phyloP scores from a whole-genome alignment of 306 rosid species.

The Medicago ruthenica region DNA sequence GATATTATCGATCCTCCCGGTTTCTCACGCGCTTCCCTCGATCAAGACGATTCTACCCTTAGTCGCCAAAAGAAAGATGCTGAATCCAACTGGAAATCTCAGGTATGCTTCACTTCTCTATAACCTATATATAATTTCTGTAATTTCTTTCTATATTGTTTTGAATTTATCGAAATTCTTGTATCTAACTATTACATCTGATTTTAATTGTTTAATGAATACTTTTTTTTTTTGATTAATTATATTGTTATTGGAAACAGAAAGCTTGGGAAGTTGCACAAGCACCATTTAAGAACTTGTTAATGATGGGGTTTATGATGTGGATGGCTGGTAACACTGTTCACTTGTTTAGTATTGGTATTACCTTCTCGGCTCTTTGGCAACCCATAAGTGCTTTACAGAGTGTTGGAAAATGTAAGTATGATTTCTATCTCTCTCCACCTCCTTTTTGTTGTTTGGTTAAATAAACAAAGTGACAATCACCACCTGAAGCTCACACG shows the following conservation, averaged over 20 bases:
- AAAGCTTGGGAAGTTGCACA: conserved; percentile 99
- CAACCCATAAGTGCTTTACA: conserved; percentile 95
- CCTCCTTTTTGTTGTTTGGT: background rate
- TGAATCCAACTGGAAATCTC: conserved; percentile 92
- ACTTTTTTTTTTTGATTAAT: too few relatives aligned
- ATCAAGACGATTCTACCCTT: conserved; percentile 94
- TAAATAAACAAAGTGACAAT: too few relatives aligned
- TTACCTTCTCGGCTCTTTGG: conserved; percentile 99
- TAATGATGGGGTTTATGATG: conserved; percentile 99
- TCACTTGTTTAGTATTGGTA: conserved; percentile 96
- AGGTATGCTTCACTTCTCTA: conserved; percentile 47
- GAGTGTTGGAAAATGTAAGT: conserved; percentile 84
- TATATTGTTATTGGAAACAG: conserved; percentile 51
- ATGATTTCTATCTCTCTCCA: background rate
- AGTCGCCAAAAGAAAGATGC: conserved; percentile 97
- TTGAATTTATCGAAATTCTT: background rate
- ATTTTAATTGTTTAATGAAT: too few relatives aligned
- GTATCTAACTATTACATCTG: too few relatives aligned
- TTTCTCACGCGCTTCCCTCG: conserved; percentile 85
- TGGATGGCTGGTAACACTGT: conserved; percentile 99
- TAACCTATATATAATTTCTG: background rate
- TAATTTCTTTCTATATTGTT: background rate
- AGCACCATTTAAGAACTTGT: conserved; percentile 92
- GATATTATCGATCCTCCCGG: conserved; percentile 91
- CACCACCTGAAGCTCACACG: too few relatives aligned